A percentile compares a stretch with the other conserved stretches of the same genome.
Evolutionary conservation across 2,329 filamentous ascomycete genomes (phyloP).

Genomic region (Coniochaeta prunicola): DNA sequence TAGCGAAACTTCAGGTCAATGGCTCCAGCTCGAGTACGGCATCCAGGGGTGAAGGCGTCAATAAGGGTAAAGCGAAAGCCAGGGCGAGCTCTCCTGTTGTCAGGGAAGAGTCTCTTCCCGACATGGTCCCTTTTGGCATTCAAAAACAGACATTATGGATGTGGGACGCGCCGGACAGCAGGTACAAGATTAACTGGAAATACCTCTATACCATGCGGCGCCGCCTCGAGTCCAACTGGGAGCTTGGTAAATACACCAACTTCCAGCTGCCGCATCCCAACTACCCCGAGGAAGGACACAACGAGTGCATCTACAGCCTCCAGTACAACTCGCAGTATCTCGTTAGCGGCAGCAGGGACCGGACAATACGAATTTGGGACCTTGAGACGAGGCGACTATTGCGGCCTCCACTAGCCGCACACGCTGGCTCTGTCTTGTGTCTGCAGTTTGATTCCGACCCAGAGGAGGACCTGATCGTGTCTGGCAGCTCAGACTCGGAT

Average conservation of each 20-base stretch:
- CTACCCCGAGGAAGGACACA: constrained; percentile 74
- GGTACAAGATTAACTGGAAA: constrained; percentile 77
- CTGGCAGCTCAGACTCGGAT: constrained; percentile 85
- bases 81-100: constrained; percentile 18
- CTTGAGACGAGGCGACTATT: constrained; percentile 73
- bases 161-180: constrained; percentile 39
- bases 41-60: constrained; percentile 17
- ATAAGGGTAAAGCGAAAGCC: constrained; percentile 17
- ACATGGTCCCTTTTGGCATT: constrained; percentile 21
- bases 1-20: constrained; percentile 26
- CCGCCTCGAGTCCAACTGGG: constrained; percentile 86
- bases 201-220: constrained; percentile 86
- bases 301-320: constrained; percentile 90
- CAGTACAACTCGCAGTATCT: constrained; percentile 82
- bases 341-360: constrained; percentile 89
- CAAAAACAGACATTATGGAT: constrained; percentile 40
- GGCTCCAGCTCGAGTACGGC: constrained; percentile 22
- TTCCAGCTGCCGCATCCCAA: constrained; percentile 87
- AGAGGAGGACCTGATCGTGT: constrained; percentile 86
- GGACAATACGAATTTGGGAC: constrained; percentile 84
- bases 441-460: constrained; percentile 89
- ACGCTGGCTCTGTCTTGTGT: constrained; percentile 83
- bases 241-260: constrained; percentile 69
- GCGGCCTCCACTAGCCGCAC: constrained; percentile 65
- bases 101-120: constrained; percentile 22